A percentile compares a stretch with the other conserved stretches of the same genome.
Conservation (phyloP, 1,284 basidiomycete species). For the Pyrrhoderma lamaoense region DNA sequence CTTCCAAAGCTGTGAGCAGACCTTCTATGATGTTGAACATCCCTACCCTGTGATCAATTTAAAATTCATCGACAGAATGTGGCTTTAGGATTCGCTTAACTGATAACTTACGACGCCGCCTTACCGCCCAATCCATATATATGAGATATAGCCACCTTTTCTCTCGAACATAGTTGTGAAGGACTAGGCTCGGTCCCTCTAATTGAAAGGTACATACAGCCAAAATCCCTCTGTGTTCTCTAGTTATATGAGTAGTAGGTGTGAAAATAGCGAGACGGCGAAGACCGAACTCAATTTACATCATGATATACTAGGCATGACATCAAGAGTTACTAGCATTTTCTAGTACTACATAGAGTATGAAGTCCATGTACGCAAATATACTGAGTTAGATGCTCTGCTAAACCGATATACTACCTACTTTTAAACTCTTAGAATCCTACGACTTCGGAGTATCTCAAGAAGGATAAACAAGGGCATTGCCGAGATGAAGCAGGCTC, state of each 20-base stretch:
- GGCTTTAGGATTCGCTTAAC: too few species aligned
- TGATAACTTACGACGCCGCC: conserved; percentile 32
- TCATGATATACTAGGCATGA: conserved; percentile 49
- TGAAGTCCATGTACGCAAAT: too few species aligned
- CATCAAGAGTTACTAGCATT: conserved; percentile 48
- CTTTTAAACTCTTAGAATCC: conserved; percentile 28
- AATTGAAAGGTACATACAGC: too few species aligned
- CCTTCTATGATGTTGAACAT: conserved; percentile 65
- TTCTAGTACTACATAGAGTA: too few species aligned
- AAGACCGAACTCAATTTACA: conserved; percentile 60
- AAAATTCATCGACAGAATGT: too few species aligned
- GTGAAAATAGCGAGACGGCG: conserved; percentile 65
- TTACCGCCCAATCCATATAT: conserved; percentile 63
- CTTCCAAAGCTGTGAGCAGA: conserved; percentile 61
- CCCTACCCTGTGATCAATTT: conserved; percentile 44
- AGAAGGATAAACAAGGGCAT: conserved; percentile 32
- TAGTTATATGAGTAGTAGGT: conserved; percentile 62
- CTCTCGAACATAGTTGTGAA: too few species aligned
- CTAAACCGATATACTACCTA: conserved; percentile 56
- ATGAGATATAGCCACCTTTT: conserved; percentile 60
- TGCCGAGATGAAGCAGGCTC: conserved; percentile 53
- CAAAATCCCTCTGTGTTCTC: conserved; percentile 62
- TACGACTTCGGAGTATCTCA: too few species aligned
- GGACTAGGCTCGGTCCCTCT: too few species aligned
- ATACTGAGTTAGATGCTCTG: conserved; percentile 59